Conservation (phyloP, 2,329 filamentous ascomycete genomes). For the Botrytis cinerea region DNA sequence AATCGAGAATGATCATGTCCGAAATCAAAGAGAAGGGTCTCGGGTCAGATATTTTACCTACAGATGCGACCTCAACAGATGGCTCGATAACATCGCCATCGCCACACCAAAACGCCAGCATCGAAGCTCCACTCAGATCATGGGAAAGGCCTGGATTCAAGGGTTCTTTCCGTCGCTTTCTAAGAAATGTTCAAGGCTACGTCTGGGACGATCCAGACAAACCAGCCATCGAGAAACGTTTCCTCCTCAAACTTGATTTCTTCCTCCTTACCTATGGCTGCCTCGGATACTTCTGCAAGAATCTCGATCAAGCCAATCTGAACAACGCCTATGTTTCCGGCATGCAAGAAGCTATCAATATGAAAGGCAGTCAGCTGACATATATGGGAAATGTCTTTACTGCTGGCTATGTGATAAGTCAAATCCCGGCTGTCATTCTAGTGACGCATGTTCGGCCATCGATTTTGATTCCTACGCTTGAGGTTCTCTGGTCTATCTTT, state of each 20-base stretch:
- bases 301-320: slow-evolving; percentile 44
- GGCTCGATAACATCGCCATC: too few relatives aligned
- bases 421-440: slow-evolving; percentile 34
- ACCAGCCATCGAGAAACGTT: slow-evolving; percentile 45
- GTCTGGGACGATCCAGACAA: slow-evolving; percentile 42
- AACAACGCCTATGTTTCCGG: slow-evolving; percentile 48
- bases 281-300: slow-evolving; percentile 50
- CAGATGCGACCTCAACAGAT: background rate
- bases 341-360: slow-evolving; percentile 50
- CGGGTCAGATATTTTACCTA: background rate
- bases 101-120: background rate
- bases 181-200: slow-evolving; percentile 34
- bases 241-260: slow-evolving; percentile 53
- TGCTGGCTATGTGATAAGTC: slow-evolving; percentile 37
- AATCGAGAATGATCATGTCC: background rate
- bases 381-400: slow-evolving; percentile 57
- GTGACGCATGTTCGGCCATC: slow-evolving; percentile 36
- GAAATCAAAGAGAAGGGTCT: slow-evolving; percentile 11
- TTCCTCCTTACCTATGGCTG: slow-evolving; percentile 50
- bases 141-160: slow-evolving; percentile 31
- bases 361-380: slow-evolving; percentile 58
- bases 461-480: slow-evolving; percentile 30
- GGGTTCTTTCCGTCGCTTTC: slow-evolving; percentile 24
- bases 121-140: slow-evolving; percentile 14
- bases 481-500: slow-evolving; percentile 36